Conservation (phyloP, 2,329 filamentous ascomycete genomes). For the Claviceps lovelessii region DNA sequence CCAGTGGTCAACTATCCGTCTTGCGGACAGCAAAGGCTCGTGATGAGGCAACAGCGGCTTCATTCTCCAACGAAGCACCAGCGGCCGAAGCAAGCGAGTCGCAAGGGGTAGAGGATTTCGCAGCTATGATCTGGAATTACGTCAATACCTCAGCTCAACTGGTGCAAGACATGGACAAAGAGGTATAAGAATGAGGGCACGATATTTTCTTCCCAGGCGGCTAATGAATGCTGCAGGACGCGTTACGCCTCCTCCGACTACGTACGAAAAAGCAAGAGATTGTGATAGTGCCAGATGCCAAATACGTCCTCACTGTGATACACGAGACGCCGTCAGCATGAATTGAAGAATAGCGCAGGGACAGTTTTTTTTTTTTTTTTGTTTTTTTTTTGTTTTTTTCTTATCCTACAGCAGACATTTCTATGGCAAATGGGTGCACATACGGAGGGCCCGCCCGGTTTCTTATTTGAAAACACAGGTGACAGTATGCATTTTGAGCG, state of each 20-base stretch:
- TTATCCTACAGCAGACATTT: background rate
- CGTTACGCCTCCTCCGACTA: slow-evolving; percentile 59
- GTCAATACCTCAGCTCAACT: slow-evolving; percentile 53
- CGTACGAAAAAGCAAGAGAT: slow-evolving; percentile 77
- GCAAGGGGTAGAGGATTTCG: slow-evolving; percentile 56
- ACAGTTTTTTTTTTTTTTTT: background rate
- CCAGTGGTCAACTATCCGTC: slow-evolving; percentile 52
- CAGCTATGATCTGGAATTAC: slow-evolving; percentile 62
- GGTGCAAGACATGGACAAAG: slow-evolving; percentile 58
- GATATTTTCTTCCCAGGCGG: background rate
- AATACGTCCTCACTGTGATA: slow-evolving; percentile 65
- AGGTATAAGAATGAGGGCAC: slow-evolving; percentile 29
- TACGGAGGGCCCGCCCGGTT: background rate
- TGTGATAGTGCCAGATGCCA: slow-evolving; percentile 67
- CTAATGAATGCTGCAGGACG: slow-evolving; percentile 40
- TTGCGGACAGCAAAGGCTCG: slow-evolving; percentile 29
- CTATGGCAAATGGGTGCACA: background rate
- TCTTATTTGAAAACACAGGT: background rate
- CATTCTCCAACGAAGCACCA: slow-evolving; percentile 32
- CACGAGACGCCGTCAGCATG: slow-evolving; percentile 66
- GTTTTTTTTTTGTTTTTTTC: background rate
- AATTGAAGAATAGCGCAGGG: slow-evolving; percentile 4
- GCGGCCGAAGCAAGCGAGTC: slow-evolving; percentile 32
- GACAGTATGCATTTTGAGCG: background rate
- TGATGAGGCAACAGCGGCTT: slow-evolving; percentile 21